phyloP scores from a whole-genome alignment of 192 early-diverging fungal species.

The Spizellomyces sp. region DNA sequence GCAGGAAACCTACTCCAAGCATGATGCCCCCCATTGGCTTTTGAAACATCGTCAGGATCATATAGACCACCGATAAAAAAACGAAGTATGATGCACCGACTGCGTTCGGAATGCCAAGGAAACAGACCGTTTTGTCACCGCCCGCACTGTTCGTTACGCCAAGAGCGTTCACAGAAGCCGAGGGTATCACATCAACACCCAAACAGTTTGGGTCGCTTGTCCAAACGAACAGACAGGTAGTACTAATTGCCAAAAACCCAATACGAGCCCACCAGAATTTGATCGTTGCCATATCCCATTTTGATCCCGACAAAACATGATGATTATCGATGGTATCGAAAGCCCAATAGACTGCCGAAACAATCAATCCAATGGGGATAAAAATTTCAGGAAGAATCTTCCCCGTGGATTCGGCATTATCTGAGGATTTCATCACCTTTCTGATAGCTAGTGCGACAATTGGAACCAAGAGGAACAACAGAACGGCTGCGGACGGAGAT shows the following conservation, averaged over 20 bases:
- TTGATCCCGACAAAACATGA: conserved; percentile 21
- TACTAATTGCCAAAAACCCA: conserved; percentile 23
- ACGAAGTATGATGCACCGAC: conserved; percentile 71
- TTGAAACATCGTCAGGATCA: conserved; percentile 68
- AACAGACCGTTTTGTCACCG: conserved; percentile 6
- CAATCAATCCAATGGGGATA: conserved; percentile 27
- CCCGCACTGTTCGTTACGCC: background rate
- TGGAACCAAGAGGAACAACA: conserved; percentile 40
- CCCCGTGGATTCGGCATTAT: conserved; percentile 50
- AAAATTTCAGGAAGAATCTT: conserved; percentile 16
- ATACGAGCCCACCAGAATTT: conserved; percentile 45
- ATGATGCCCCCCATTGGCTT: conserved; percentile 78
- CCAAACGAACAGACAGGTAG: conserved; percentile 37
- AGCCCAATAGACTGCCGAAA: conserved; percentile 45
- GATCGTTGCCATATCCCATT: background rate
- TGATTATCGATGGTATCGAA: conserved; percentile 50
- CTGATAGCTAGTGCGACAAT: conserved; percentile 45
- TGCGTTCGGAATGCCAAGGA: conserved; percentile 67
- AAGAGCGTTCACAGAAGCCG: background rate
- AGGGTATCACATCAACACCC: conserved; percentile 28
- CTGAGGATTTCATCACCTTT: conserved; percentile 46
- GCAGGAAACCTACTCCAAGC: conserved; percentile 39
- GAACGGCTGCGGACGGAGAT: conserved; percentile 49
- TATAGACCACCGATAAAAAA: conserved; percentile 53
- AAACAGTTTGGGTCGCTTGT: conserved; percentile 35